These are phyloP conservation scores for Pythium myriotylum DNA, from an alignment of 352 stramenopile genomes.

Conservation along the genomic window DNA sequence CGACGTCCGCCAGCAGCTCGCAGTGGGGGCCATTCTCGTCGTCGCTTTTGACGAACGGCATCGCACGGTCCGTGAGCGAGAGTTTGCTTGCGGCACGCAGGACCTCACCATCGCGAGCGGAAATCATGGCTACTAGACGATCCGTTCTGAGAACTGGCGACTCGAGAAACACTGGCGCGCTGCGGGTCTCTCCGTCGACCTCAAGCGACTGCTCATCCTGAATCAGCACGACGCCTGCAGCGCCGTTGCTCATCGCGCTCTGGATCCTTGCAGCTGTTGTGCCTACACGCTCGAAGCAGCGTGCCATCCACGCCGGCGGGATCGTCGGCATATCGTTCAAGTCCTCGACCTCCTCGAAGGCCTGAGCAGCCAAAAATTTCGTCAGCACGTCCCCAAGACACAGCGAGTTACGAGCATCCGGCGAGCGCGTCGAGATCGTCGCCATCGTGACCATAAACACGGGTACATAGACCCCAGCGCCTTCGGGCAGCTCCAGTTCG, in stretches of 20 bases:
- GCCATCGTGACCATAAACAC: constrained; percentile 59
- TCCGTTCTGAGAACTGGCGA: background rate
- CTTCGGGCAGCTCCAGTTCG: constrained; percentile 43
- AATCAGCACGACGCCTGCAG: constrained; percentile 50
- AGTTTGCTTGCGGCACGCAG: constrained; percentile 35
- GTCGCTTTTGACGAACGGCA: constrained; percentile 33
- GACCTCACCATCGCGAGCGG: constrained; percentile 22
- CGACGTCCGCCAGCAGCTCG: constrained; percentile 48
- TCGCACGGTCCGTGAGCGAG: constrained; percentile 22
- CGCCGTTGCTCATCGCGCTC: constrained; percentile 49
- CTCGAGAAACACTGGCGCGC: constrained; percentile 13
- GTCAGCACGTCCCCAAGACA: constrained; percentile 37
- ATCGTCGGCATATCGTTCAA: constrained; percentile 2
- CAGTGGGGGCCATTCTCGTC: constrained; percentile 29
- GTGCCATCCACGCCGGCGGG: constrained; percentile 32
- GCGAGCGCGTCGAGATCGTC: constrained; percentile 14
- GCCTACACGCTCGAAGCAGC: constrained; percentile 56
- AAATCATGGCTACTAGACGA: constrained; percentile 41
- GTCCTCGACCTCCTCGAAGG: constrained; percentile 23
- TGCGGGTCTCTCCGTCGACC: constrained; percentile 25
- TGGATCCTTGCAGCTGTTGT: constrained; percentile 37
- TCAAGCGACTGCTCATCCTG: constrained; percentile 34
- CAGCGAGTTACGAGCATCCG: too few relatives aligned
- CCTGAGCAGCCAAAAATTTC: constrained; percentile 14
- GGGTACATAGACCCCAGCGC: constrained; percentile 68